A percentile compares a stretch with the other conserved stretches of the same genome.
phyloP scores from a whole-genome alignment of 2,329 filamentous ascomycete genomes.

The Lachnellula hyalina region DNA sequence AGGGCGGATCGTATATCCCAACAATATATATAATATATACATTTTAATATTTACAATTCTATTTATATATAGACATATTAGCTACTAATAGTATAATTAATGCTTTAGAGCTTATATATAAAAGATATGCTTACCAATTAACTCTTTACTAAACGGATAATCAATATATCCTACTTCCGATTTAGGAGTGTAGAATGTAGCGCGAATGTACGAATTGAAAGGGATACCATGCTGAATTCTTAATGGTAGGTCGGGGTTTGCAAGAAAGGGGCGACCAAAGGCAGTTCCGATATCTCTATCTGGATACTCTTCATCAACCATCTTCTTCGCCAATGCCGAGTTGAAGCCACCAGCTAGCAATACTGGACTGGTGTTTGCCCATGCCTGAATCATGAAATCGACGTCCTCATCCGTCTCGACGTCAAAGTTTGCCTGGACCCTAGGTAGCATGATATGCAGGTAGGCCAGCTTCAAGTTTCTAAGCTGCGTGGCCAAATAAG shows the following conservation, averaged over 20 bases:
- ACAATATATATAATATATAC: too few species aligned
- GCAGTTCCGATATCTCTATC: slow-evolving; percentile 6
- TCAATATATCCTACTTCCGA: neutral
- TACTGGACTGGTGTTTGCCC: slow-evolving; percentile 1
- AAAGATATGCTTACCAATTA: too few species aligned
- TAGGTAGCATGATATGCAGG: slow-evolving; percentile 48
- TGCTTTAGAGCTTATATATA: too few species aligned
- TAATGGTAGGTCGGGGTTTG: slow-evolving; percentile 37
- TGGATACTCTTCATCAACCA: slow-evolving; percentile 24
- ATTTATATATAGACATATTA: too few species aligned
- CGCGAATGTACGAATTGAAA: slow-evolving; percentile 4
- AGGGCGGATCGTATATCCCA: too few species aligned
- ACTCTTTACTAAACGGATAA: neutral
- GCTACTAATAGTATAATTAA: too few species aligned
- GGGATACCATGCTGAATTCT: slow-evolving; percentile 2
- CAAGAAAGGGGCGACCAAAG: slow-evolving; percentile 34
- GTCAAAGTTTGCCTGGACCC: slow-evolving; percentile 41
- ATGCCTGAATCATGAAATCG: slow-evolving; percentile 5
- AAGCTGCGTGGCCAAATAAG: slow-evolving; percentile 37
- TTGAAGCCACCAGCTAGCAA: slow-evolving; percentile 8
- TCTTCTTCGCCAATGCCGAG: neutral
- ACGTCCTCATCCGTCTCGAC: slow-evolving; percentile 45
- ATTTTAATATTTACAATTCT: too few species aligned
- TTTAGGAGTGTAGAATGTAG: slow-evolving; percentile 11
- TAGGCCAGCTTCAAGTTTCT: slow-evolving; percentile 39